Evolutionary conservation across 129 eudicot species (phyloP).

Genomic region (Saussurea involucrata): DNA sequence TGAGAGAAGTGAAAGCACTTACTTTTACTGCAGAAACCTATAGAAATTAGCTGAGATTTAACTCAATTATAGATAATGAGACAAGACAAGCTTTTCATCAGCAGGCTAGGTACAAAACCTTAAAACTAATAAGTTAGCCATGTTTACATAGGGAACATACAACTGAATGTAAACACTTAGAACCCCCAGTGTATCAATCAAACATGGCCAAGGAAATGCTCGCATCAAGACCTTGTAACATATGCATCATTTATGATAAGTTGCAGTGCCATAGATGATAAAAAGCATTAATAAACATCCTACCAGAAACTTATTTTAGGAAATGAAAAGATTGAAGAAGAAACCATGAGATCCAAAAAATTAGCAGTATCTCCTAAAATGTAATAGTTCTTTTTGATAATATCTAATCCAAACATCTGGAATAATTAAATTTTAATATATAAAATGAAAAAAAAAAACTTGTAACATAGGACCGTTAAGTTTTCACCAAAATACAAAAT

Average conservation of each 20-base stretch:
- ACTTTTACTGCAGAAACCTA: slow-evolving; percentile 29
- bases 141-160: slow-evolving; percentile 24
- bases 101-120: slow-evolving; percentile 18
- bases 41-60: slow-evolving; percentile 16
- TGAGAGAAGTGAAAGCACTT: slow-evolving; percentile 31
- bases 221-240: slow-evolving; percentile 9
- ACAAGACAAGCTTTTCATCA: slow-evolving; percentile 29
- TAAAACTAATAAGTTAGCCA: slow-evolving; percentile 22
- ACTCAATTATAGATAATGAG: slow-evolving; percentile 22
- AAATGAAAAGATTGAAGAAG: neutral
- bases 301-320: neutral
- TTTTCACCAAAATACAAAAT: too few relatives aligned
- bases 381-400: neutral
- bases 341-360: neutral
- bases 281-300: neutral
- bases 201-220: neutral
- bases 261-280: neutral
- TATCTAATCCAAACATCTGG: neutral
- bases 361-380: neutral
- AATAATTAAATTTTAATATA: neutral
- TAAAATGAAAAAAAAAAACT: neutral
- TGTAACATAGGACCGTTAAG: too few relatives aligned
- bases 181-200: neutral
- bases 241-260: neutral
- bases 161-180: slow-evolving; percentile 12